A percentile compares a stretch with the other conserved stretches of the same genome.
These are phyloP conservation scores for Debaryomycetaceae sp. DNA, from an alignment of 1,139 yeast species.

Conservation along the genomic window DNA sequence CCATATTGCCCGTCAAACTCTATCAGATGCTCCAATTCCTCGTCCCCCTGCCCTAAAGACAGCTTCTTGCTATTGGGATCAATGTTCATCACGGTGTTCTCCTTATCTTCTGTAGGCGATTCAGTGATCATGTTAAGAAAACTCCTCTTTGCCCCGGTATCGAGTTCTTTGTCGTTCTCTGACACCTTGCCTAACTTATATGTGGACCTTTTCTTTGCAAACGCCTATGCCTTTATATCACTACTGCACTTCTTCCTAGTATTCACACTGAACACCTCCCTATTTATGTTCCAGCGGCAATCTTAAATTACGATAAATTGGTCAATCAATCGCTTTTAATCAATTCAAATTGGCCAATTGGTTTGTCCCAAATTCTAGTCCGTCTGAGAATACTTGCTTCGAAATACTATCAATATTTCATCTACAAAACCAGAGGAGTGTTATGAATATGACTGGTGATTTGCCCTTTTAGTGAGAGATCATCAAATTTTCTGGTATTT, in stretches of 20 bases:
- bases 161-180: conserved; percentile 7
- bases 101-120: conserved; percentile 9
- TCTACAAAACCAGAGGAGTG: not conserved
- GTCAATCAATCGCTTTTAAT: not conserved
- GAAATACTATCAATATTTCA: not conserved
- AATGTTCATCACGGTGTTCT: conserved; percentile 6
- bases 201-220: not conserved
- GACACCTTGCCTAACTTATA: not conserved
- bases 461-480: not conserved
- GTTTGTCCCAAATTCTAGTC: not conserved
- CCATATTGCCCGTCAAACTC: not conserved
- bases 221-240: not conserved
- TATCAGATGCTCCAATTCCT: conserved; percentile 1
- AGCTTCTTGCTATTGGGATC: conserved; percentile 5
- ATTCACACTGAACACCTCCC: not conserved
- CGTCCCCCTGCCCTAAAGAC: conserved; percentile 1
- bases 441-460: not conserved
- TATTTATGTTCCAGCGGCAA: not conserved
- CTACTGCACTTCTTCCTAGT: not conserved
- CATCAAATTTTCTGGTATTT: not conserved
- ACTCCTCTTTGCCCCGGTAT: conserved; percentile 11
- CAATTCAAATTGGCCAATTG: not conserved
- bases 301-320: not conserved
- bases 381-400: not conserved
- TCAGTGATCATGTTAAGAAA: conserved; percentile 12